Percentiles rank a stretch among this genome's conserved stretches.
Evolutionary conservation across 768 basidiomycete genomes (phyloP).

Genomic region (Leccinum sublutescens): DNA sequence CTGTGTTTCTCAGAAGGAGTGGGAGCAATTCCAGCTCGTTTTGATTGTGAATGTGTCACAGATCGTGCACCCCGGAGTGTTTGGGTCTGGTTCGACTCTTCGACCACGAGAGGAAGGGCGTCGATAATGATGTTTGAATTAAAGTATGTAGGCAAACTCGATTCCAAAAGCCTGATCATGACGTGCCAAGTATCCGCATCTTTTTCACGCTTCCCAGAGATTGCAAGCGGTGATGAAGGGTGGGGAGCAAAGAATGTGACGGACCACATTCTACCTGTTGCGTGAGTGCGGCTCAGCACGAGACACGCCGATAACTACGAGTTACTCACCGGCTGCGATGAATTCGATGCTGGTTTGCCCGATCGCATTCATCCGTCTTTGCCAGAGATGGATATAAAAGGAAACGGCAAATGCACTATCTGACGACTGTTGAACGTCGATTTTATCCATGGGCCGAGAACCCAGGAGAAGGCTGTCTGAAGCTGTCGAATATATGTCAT

Average conservation of each 20-base stretch:
- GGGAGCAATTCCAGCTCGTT: too few species aligned
- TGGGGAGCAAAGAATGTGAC: constrained; percentile 21
- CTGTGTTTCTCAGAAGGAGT: not conserved
- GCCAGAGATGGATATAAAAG: constrained; percentile 57
- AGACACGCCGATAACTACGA: not conserved
- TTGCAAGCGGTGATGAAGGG: not conserved
- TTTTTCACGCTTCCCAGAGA: constrained; percentile 11
- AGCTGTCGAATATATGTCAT: constrained; percentile 11
- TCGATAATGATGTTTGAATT: constrained; percentile 14
- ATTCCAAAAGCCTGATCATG: constrained; percentile 36
- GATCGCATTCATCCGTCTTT: constrained; percentile 66
- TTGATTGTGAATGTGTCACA: not conserved
- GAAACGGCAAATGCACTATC: constrained; percentile 42
- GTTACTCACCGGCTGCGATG: constrained; percentile 42
- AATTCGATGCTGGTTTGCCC: constrained; percentile 61
- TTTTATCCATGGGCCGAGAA: constrained; percentile 47
- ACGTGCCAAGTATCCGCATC: constrained; percentile 37
- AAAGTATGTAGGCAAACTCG: constrained; percentile 21
- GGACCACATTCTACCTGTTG: constrained; percentile 26
- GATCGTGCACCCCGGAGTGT: constrained; percentile 3
- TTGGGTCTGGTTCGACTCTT: not conserved
- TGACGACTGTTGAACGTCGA: constrained; percentile 46
- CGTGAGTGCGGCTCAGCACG: not conserved
- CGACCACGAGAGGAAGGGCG: not conserved
- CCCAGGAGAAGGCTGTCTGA: constrained; percentile 41